phyloP scores from a whole-genome alignment of 139 green algal genomes.

The Spirogloea muscicola region DNA sequence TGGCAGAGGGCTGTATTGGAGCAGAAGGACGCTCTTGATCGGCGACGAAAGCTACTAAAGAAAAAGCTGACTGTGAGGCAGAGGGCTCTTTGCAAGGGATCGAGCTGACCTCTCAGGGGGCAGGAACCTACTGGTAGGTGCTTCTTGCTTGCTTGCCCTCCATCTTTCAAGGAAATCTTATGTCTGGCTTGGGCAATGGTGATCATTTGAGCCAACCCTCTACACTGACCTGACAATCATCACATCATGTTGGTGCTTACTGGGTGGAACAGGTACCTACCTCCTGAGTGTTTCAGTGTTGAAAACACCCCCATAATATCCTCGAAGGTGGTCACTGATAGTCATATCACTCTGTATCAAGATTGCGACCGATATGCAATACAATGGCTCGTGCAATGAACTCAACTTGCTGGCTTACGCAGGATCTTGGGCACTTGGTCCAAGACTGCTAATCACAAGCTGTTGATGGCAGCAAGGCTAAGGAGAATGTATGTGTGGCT shows the following conservation, averaged over 20 bases:
- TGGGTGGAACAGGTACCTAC: slow-evolving; percentile 61
- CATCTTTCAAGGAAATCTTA: too few relatives aligned
- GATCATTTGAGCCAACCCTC: too few relatives aligned
- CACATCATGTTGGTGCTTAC: too few relatives aligned
- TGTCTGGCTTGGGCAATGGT: too few relatives aligned
- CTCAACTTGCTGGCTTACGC: too few relatives aligned
- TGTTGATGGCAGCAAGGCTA: too few relatives aligned
- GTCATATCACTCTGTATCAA: too few relatives aligned
- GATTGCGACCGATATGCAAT: too few relatives aligned
- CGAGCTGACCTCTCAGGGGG: slow-evolving; percentile 89
- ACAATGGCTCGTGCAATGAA: too few relatives aligned
- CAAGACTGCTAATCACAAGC: too few relatives aligned
- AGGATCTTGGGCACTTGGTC: too few relatives aligned
- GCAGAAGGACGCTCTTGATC: slow-evolving; percentile 17
- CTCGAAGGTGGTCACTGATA: slow-evolving; percentile 69
- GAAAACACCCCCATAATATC: slow-evolving; percentile 65
- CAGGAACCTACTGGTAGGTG: slow-evolving; percentile 86
- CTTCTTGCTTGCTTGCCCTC: not conserved
- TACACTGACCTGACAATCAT: too few relatives aligned
- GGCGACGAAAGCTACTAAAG: slow-evolving; percentile 5
- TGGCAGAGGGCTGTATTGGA: slow-evolving; percentile 17
- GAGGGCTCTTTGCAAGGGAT: slow-evolving; percentile 42
- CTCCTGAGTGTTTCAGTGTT: slow-evolving; percentile 77
- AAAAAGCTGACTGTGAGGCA: slow-evolving; percentile 11
- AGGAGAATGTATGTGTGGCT: not conserved